phyloP scores from a whole-genome alignment of 2,329 filamentous ascomycete genomes.

The Fusarium compactum region DNA sequence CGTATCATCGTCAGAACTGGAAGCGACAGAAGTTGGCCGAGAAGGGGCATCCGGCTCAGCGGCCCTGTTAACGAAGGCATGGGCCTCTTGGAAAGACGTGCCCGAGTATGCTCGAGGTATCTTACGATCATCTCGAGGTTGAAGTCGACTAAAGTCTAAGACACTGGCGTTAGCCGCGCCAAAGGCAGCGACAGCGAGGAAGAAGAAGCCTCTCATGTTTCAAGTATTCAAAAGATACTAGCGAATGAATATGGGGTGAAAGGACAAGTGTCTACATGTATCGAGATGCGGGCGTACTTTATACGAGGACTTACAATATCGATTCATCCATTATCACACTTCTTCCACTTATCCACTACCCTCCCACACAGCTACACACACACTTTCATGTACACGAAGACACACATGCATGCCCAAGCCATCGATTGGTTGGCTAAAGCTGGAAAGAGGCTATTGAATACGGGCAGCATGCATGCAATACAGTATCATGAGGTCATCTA shows the following conservation, averaged over 20 bases:
- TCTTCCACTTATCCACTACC: fast-evolving
- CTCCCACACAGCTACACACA: background rate
- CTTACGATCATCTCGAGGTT: background rate
- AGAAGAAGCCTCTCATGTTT: slow-evolving; percentile 32
- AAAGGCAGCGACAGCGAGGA: slow-evolving; percentile 19
- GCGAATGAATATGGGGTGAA: background rate
- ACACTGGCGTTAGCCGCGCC: slow-evolving; percentile 26
- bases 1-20: too few species aligned
- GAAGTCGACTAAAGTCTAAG: background rate
- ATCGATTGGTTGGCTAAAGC: background rate
- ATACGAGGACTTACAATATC: background rate
- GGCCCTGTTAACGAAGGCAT: background rate
- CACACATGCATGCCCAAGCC: background rate
- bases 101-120: background rate
- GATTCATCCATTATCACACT: too few species aligned
- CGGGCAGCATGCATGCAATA: slow-evolving; percentile 18
- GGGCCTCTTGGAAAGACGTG: background rate
- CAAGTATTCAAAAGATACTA: slow-evolving; percentile 14
- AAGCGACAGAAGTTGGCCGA: too few species aligned
- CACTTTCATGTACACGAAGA: background rate
- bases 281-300: background rate
- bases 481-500: slow-evolving; percentile 22
- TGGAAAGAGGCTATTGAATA: background rate
- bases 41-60: too few species aligned
- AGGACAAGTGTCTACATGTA: background rate